Conservation (phyloP, 208 protist genomes). For the Endotrypanum monterogeii region DNA sequence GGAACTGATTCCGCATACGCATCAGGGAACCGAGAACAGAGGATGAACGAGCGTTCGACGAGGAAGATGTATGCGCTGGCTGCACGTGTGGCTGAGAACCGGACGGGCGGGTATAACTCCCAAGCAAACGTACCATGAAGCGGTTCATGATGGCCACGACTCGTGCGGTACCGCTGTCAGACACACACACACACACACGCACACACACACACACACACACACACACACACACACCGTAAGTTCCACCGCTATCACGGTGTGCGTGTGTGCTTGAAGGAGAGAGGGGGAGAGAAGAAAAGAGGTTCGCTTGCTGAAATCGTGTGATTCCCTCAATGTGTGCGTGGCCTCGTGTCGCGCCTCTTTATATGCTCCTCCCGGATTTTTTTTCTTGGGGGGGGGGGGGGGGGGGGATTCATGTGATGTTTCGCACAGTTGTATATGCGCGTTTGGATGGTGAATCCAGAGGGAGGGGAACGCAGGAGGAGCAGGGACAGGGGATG, state of each 20-base stretch:
- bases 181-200: background rate
- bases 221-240: background rate
- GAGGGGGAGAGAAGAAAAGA: no score
- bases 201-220: background rate
- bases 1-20: conserved; percentile 48
- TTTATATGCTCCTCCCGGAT: no score
- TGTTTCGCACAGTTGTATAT: no score
- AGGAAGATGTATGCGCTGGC: conserved; percentile 1
- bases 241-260: background rate
- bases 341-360: no score
- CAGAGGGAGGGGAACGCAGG: no score
- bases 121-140: background rate
- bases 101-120: conserved; percentile 1
- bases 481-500: background rate
- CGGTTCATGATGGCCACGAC: background rate
- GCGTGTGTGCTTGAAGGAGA: no score
- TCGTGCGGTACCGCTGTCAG: background rate
- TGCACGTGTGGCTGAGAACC: background rate
- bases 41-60: conserved; percentile 16
- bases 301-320: no score
- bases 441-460: background rate
- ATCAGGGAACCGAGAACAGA: conserved; percentile 42
- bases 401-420: no score
- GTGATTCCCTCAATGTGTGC: no score
- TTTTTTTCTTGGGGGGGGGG: no score